Evolutionary conservation across 805 yeast genomes (phyloP).

Genomic region (Starmerella floris): DNA sequence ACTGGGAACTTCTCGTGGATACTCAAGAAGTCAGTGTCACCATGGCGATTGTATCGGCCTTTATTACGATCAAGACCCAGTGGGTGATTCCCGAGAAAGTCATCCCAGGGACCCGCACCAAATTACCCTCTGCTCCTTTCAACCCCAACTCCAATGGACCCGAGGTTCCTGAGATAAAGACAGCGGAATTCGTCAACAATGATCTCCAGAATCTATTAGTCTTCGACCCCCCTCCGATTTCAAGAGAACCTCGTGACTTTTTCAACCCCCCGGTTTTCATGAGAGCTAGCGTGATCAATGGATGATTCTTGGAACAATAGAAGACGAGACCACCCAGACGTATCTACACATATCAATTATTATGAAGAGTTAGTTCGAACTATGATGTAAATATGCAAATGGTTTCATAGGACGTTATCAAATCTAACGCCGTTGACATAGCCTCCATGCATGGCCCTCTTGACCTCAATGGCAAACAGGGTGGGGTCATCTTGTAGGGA

Average conservation of each 20-base stretch:
- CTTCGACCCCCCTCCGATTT: background rate
- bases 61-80: conserved; percentile 50
- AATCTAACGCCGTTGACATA: conserved; percentile 42
- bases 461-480: conserved; percentile 45
- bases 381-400: background rate
- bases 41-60: conserved; percentile 46
- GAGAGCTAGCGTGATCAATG: background rate
- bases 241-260: conserved; percentile 9
- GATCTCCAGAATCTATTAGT: conserved; percentile 1
- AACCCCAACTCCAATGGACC: background rate
- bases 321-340: background rate
- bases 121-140: no score
- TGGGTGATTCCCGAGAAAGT: conserved; percentile 30
- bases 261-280: conserved; percentile 17
- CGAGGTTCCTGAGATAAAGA: background rate
- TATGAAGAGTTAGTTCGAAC: background rate
- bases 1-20: conserved; percentile 45
- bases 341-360: background rate
- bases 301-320: background rate
- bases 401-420: conserved; percentile 39
- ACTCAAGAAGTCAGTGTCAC: conserved; percentile 34
- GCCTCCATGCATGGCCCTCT: conserved; percentile 60
- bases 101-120: background rate
- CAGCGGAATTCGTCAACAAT: background rate
- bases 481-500: conserved; percentile 32